These are phyloP conservation scores for Rasamsonia emersonii DNA, from an alignment of 2,329 filamentous ascomycete species.

Conservation along the genomic window DNA sequence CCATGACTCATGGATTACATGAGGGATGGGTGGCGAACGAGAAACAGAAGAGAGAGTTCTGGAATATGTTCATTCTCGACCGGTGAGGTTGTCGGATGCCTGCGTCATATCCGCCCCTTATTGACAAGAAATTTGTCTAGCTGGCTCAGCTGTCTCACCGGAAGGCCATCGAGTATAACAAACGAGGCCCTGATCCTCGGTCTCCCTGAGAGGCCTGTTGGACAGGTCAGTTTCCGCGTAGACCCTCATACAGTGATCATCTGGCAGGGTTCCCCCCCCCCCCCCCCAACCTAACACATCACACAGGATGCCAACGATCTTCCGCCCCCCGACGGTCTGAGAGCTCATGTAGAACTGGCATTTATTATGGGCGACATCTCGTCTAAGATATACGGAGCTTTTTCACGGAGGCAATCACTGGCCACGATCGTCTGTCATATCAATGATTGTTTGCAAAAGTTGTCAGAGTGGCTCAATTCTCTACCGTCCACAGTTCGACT, in stretches of 20 bases:
- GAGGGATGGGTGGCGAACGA: constrained; percentile 36
- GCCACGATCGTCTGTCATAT: constrained; percentile 24
- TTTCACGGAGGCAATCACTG: constrained; percentile 20
- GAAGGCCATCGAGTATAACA: constrained; percentile 39
- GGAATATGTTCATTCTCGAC: constrained; percentile 46
- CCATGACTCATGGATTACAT: constrained; percentile 43
- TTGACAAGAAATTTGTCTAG: constrained; percentile 11
- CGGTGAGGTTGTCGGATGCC: constrained; percentile 25
- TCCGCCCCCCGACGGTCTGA: constrained; percentile 37
- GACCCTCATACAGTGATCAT: not conserved
- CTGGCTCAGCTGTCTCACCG: constrained; percentile 42
- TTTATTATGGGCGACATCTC: constrained; percentile 43
- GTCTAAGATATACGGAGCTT: constrained; percentile 39
- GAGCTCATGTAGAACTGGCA: constrained; percentile 40
- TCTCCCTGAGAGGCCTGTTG: constrained; percentile 21
- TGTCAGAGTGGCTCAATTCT: constrained; percentile 34
- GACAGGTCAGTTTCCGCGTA: constrained; percentile 18
- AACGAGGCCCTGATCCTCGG: constrained; percentile 42
- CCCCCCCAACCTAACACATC: not conserved
- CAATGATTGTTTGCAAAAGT: constrained; percentile 33
- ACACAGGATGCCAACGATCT: constrained; percentile 18
- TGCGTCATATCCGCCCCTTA: no score
- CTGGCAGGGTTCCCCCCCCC: not conserved
- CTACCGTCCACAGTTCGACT: constrained; percentile 34
- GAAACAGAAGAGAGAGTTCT: constrained; percentile 40